A percentile compares a stretch with the other conserved stretches of the same genome.
Conservation (phyloP, 768 basidiomycete species). For the Tubosaeta sp. region DNA sequence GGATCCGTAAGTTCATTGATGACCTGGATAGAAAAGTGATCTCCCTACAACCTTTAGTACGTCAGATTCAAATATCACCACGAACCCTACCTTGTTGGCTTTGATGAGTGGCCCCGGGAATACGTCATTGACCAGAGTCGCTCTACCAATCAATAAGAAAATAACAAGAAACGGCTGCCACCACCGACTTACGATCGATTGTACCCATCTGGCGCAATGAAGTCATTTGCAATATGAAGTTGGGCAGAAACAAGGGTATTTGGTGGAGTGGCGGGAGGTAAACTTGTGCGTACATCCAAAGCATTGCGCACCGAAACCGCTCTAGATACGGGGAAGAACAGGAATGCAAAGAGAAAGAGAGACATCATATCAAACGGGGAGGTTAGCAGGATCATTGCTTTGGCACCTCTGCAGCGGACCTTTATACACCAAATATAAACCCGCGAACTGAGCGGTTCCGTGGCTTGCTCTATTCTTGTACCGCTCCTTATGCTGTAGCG, state of each 20-base stretch:
- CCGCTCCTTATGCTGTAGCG: background rate
- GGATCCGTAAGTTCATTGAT: too few species aligned
- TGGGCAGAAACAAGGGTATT: conserved; percentile 15
- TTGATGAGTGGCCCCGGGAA: too few species aligned
- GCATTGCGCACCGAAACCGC: background rate
- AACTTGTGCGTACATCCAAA: background rate
- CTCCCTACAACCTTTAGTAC: too few species aligned
- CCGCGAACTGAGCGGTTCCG: background rate
- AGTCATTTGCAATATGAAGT: too few species aligned
- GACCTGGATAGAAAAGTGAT: too few species aligned
- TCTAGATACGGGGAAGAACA: conserved; percentile 3
- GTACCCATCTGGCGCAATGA: too few species aligned
- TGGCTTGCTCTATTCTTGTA: background rate
- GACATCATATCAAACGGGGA: conserved; percentile 1
- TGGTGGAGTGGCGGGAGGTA: background rate
- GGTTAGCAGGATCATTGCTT: too few species aligned
- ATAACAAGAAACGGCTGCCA: background rate
- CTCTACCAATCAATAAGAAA: too few species aligned
- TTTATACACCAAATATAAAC: conserved; percentile 10
- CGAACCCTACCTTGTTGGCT: too few species aligned
- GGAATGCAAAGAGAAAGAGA: conserved; percentile 5
- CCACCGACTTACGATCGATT: background rate
- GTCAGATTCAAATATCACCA: too few species aligned
- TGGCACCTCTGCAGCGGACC: background rate
- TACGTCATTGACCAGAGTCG: too few species aligned